These are phyloP conservation scores for Dissoconium aciculare DNA, from an alignment of 2,329 filamentous ascomycete genomes.

Conservation along the genomic window DNA sequence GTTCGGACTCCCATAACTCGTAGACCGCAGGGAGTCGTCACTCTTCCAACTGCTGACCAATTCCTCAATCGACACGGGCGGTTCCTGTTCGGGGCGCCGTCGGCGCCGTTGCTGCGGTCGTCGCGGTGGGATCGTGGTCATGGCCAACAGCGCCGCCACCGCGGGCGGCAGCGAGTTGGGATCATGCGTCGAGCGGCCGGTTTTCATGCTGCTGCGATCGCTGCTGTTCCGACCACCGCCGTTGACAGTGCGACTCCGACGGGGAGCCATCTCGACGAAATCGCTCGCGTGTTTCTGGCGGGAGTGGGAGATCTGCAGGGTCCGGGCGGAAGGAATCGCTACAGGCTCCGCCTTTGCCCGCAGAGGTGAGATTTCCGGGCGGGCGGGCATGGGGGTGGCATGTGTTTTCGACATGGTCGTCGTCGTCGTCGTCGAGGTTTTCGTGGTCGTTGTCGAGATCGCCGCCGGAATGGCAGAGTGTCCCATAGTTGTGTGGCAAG, in stretches of 20 bases:
- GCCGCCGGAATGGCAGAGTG: too few relatives aligned
- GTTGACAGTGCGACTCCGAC: slow-evolving; percentile 9
- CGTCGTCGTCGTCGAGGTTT: too few relatives aligned
- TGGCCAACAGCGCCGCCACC: slow-evolving; percentile 42
- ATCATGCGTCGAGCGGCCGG: slow-evolving; percentile 24
- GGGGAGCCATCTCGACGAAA: slow-evolving; percentile 18
- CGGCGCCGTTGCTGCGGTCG: slow-evolving; percentile 25
- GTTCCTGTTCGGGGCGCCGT: slow-evolving; percentile 26
- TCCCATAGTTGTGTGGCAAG: too few relatives aligned
- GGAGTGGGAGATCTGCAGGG: slow-evolving; percentile 19
- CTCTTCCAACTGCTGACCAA: slow-evolving; percentile 41
- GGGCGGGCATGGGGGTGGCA: too few relatives aligned
- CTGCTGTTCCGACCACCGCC: slow-evolving; percentile 9
- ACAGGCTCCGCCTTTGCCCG: slow-evolving; percentile 28
- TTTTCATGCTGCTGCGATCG: slow-evolving; percentile 16
- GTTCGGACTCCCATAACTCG: slow-evolving; percentile 22
- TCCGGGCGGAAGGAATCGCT: slow-evolving; percentile 27
- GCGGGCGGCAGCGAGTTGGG: slow-evolving; percentile 37
- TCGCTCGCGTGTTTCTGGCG: slow-evolving; percentile 8
- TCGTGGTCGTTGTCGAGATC: too few relatives aligned
- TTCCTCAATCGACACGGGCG: slow-evolving; percentile 40
- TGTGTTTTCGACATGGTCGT: too few relatives aligned
- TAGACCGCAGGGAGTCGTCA: slow-evolving; percentile 25
- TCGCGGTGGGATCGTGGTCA: slow-evolving; percentile 44
- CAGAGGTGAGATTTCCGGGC: slow-evolving; percentile 14